Evolutionary conservation across 2,329 filamentous ascomycete genomes (phyloP).

Genomic region (Hypomyces rosellus): DNA sequence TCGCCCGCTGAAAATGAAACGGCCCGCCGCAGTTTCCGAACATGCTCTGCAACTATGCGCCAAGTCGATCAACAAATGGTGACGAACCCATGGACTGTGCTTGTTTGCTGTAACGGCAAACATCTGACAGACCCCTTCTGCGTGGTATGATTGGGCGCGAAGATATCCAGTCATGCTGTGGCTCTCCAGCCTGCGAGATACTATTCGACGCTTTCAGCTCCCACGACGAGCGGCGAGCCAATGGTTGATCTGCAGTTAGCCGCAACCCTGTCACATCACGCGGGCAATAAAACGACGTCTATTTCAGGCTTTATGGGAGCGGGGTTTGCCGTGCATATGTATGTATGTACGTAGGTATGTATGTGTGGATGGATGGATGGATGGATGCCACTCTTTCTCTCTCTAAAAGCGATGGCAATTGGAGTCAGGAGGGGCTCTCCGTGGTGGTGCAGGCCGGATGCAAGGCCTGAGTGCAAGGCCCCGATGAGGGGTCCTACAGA

Average conservation of each 20-base stretch:
- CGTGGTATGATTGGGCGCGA: conserved; percentile 12
- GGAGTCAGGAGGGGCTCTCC: too few species aligned
- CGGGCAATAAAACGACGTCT: conserved; percentile 10
- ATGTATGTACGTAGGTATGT: background rate
- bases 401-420: too few species aligned
- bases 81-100: conserved; percentile 12
- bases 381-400: too few species aligned
- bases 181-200: conserved; percentile 9
- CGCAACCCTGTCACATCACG: conserved; percentile 11
- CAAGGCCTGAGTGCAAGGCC: too few species aligned
- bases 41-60: background rate
- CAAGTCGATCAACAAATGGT: conserved; percentile 6
- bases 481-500: too few species aligned
- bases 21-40: background rate
- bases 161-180: conserved; percentile 12
- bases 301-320: background rate
- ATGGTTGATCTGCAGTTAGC: conserved; percentile 11
- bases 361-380: too few species aligned
- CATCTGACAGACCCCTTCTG: conserved; percentile 9
- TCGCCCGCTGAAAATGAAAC: conserved; percentile 2
- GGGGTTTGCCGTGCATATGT: conserved; percentile 10
- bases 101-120: conserved; percentile 4
- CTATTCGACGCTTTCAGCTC: conserved; percentile 1
- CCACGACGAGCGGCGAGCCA: conserved; percentile 3
- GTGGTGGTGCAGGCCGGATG: too few species aligned